Evolutionary conservation across 257 asterid genomes (phyloP), one percentile per base, ranked within the genome.

Genomic region (Knoxia roxburghii): DNA sequence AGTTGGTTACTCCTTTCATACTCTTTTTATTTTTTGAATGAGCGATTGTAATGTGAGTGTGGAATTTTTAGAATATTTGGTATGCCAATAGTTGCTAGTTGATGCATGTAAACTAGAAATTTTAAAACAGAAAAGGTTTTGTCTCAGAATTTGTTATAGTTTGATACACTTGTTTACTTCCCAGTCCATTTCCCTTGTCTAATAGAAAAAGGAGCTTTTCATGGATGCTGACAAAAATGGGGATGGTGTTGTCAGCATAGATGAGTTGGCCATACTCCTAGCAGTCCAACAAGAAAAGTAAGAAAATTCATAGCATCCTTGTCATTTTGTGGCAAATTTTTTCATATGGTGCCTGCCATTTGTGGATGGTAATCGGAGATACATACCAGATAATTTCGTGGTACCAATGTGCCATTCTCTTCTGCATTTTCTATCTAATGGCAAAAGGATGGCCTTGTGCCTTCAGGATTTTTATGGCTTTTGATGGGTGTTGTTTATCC

Each of bases 191-290:
- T 52, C 29, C 54, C 54, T 70, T 75, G 64, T 73, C 62, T 68
- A 54, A 64, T 75, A 94, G 99, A 90, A 94, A 88, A 89, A 94
- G 79, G 99, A 88, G 76, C 89, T 94, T 68, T 94, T 94, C 79
- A 85, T 79, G 75, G 86, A 95, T 55, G 99, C 97, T 76, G 99
- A 94, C 61, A 86, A 78, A 75, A 91, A 94, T 69, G 95, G 89
- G 69, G 97, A 94, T 70, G 97, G 93, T 45, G 88, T 77, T 74
- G 99, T 94, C 74, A 81, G 95, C 84, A 76, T 94, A 73, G 99
- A 94, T 81, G 99, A 94, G 81, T 81, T 94, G 87, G 99, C 99
- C 74, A 72, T 79, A 83, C 99, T 94, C 77, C 85, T 94, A 73
- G 90, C 97, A 69, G 76, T 86, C 74, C 95, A 90, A 61, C 95